Base-by-base conservation (phyloP, 1,284 basidiomycete species). In the Trichosporon faecale region DNA sequence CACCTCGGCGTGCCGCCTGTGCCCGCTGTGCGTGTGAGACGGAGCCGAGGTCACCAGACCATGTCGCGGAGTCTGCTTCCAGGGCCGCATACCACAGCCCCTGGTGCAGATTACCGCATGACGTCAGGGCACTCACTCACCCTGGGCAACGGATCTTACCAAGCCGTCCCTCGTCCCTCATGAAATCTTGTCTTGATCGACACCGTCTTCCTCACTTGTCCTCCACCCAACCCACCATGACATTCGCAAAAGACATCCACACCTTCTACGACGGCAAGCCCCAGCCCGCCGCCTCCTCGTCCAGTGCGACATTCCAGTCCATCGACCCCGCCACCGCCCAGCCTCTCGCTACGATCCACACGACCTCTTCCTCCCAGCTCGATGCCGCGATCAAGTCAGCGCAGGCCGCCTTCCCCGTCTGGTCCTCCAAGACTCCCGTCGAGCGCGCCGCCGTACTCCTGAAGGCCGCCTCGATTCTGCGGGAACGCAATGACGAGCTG, bases 401-500 rank as follows among this genome's bases (percentile, higher is more conserved):
- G 0, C 33, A 55, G 3, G 55, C 57, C 1, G 72, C 72, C 1
- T 70, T 71, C 52, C 68, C 68, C 0, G 68, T 3, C 0, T 73
- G 72, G 72, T 31, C 70, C 1, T n/a, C 31, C 7, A 71, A 67
- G 2, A 14, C 68, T n/a, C 68, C 70, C 2, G 55, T 64, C 1
- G 65, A 49, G 49, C 68, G 72, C n/a, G 72, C 66, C 3, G 65
- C 63, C 35, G 49, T 71, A 4, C 68, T 73, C 3, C 70, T 71
- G 25, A 66, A 65, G 29, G 72, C 72, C 2, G 72, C 65, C 2
- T 27, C 68, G 3, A 23, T 73, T 9, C 63, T 73, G 12, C 68
- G 70, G 5, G 65, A 70, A 25, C 72, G 70, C 66, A 71, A 72
- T 63, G 70, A 73, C 63, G 70, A 29, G 11, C 66, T 73, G 27